phyloP scores from a whole-genome alignment of 805 yeast species.

The Myxozyma neglecta region DNA sequence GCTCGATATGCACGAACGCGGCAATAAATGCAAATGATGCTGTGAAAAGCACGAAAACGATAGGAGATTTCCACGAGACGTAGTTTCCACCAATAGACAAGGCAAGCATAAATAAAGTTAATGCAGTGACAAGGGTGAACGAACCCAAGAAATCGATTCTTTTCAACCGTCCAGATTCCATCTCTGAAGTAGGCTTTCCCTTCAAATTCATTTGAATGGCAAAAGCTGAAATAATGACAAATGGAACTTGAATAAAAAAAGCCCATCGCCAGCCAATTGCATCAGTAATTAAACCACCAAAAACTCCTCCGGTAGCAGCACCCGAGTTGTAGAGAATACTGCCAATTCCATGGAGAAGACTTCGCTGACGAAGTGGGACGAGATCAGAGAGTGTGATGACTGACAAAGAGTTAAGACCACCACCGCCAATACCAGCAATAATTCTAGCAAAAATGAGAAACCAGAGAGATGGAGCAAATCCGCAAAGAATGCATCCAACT shows the following conservation, averaged over 20 bases:
- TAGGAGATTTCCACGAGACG: constrained; percentile 48
- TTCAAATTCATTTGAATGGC: constrained; percentile 38
- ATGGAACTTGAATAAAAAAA: constrained; percentile 45
- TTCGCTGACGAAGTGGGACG: constrained; percentile 72
- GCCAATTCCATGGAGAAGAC: constrained; percentile 78
- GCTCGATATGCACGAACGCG: constrained; percentile 55
- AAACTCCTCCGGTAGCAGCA: constrained; percentile 64
- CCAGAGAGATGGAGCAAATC: constrained; percentile 38
- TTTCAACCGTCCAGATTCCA: constrained; percentile 49
- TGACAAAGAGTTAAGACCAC: constrained; percentile 74
- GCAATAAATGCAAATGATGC: constrained; percentile 41
- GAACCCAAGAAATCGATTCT: constrained; percentile 72
- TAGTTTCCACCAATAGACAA: constrained; percentile 66
- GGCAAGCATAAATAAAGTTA: constrained; percentile 60
- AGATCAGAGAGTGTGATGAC: constrained; percentile 77
- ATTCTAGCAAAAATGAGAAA: constrained; percentile 51
- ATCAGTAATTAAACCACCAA: constrained; percentile 56
- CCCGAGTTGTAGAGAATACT: constrained; percentile 78
- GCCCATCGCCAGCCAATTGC: constrained; percentile 64
- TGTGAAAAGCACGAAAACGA: constrained; percentile 43
- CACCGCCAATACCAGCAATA: constrained; percentile 88
- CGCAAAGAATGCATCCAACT: constrained; percentile 52
- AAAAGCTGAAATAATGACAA: constrained; percentile 42
- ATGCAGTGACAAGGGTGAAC: constrained; percentile 54
- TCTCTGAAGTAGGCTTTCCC: constrained; percentile 35